A percentile compares a stretch with the other conserved stretches of the same genome.
These are phyloP conservation scores for Flaveria robusta DNA, from an alignment of 129 eudicot genomes.

Conservation along the genomic window DNA sequence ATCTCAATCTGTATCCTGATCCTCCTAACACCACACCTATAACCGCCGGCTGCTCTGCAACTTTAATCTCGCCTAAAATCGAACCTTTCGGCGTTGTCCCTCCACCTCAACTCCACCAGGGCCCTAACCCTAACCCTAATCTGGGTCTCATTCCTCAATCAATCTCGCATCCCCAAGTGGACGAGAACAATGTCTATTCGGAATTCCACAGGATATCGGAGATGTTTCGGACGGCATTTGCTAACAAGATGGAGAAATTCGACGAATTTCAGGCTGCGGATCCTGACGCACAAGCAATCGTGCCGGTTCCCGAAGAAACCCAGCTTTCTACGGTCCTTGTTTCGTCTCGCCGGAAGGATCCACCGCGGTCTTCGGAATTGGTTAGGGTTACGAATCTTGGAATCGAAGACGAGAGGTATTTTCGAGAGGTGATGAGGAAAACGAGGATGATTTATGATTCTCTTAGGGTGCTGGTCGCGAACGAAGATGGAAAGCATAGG, in stretches of 20 bases:
- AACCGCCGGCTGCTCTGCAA: no score
- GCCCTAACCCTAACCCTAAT: conserved; percentile 26
- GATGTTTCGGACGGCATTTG: conserved; percentile 55
- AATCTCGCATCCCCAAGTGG: not conserved
- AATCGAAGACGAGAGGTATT: conserved; percentile 53
- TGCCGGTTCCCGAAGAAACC: conserved; percentile 28
- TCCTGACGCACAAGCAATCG: conserved; percentile 50
- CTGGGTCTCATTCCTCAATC: not conserved
- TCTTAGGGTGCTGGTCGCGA: conserved; percentile 44
- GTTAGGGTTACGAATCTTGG: conserved; percentile 67
- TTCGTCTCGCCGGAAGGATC: conserved; percentile 38
- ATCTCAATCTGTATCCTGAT: conserved; percentile 48
- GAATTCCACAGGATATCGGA: conserved; percentile 56
- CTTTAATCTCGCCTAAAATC: conserved; percentile 39
- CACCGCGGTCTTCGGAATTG: conserved; percentile 56
- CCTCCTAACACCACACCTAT: conserved; percentile 32
- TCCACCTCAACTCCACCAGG: not conserved
- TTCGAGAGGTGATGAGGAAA: conserved; percentile 48
- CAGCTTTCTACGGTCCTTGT: conserved; percentile 26
- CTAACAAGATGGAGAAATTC: conserved; percentile 15
- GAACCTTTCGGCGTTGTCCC: conserved; percentile 49
- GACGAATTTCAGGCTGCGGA: conserved; percentile 25
- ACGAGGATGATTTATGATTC: conserved; percentile 63
- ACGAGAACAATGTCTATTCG: conserved; percentile 28
- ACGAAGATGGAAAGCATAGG: conserved; percentile 50